A percentile compares a stretch with the other conserved stretches of the same genome.
Evolutionary conservation across 768 basidiomycete genomes (phyloP).

Genomic region (Kwoniella shandongensis): DNA sequence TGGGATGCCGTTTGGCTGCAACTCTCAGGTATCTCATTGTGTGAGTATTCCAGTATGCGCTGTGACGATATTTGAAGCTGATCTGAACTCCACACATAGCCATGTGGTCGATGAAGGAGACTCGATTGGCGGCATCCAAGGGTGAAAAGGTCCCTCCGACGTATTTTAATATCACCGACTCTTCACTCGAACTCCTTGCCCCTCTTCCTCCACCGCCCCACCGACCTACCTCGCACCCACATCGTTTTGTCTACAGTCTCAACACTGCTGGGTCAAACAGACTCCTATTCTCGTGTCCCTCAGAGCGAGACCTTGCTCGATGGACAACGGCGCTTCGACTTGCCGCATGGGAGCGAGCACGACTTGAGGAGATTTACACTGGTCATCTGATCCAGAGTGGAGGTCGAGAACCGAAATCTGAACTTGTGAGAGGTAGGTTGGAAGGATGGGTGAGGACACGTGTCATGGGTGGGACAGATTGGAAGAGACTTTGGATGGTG

Average conservation of each 20-base stretch:
- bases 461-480: slow-evolving; percentile 94
- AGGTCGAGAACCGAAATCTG: slow-evolving; percentile 60
- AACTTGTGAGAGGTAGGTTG: slow-evolving; percentile 69
- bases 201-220: slow-evolving; percentile 53
- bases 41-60: slow-evolving; percentile 24
- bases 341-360: slow-evolving; percentile 89
- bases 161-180: slow-evolving; percentile 53
- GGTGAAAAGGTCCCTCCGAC: slow-evolving; percentile 54
- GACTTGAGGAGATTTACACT: slow-evolving; percentile 95
- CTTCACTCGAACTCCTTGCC: slow-evolving; percentile 52
- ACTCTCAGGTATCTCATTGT: slow-evolving; percentile 52
- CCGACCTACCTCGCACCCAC: slow-evolving; percentile 47
- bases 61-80: background rate
- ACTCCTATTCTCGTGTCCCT: slow-evolving; percentile 80
- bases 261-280: slow-evolving; percentile 93
- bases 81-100: slow-evolving; percentile 22
- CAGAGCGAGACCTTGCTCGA: slow-evolving; percentile 67
- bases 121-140: slow-evolving; percentile 49
- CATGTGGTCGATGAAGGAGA: slow-evolving; percentile 55
- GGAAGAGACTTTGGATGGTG: slow-evolving; percentile 88
- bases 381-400: slow-evolving; percentile 75
- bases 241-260: slow-evolving; percentile 72
- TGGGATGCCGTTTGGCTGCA: slow-evolving; percentile 55
- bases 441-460: slow-evolving; percentile 91
- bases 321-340: slow-evolving; percentile 91